phyloP scores from a whole-genome alignment of 2,329 filamentous ascomycete species.

The Aulographum hederae region DNA sequence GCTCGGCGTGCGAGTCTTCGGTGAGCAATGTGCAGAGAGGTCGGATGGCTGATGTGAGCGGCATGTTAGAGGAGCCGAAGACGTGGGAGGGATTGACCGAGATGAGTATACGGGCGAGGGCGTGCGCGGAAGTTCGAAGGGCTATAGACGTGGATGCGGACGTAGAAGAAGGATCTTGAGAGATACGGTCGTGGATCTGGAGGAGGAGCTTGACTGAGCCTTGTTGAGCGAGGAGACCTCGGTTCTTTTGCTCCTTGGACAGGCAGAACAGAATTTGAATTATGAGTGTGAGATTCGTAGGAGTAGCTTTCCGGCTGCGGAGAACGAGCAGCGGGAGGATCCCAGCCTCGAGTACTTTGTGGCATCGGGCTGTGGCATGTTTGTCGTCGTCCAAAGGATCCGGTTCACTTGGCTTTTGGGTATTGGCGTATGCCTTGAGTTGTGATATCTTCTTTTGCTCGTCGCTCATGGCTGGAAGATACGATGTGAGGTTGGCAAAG shows the following conservation, averaged over 20 bases:
- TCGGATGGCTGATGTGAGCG: slow-evolving; percentile 64
- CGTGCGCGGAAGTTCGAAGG: slow-evolving; percentile 50
- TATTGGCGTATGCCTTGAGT: slow-evolving; percentile 85
- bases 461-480: slow-evolving; percentile 59
- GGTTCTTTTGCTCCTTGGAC: slow-evolving; percentile 52
- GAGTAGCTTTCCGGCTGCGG: slow-evolving; percentile 54
- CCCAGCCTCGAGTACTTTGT: slow-evolving; percentile 59
- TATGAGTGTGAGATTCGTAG: slow-evolving; percentile 50
- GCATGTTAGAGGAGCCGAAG: slow-evolving; percentile 47
- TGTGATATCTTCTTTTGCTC: slow-evolving; percentile 86
- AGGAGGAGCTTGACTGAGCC: slow-evolving; percentile 79
- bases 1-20: slow-evolving; percentile 35
- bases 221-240: slow-evolving; percentile 75
- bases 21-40: slow-evolving; percentile 61
- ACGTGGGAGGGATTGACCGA: slow-evolving; percentile 70
- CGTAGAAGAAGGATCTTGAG: slow-evolving; percentile 19
- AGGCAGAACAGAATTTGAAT: slow-evolving; percentile 63
- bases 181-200: slow-evolving; percentile 45
- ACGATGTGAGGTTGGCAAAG: slow-evolving; percentile 67
- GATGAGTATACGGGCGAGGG: slow-evolving; percentile 70
- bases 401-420: slow-evolving; percentile 42
- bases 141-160: not conserved
- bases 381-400: slow-evolving; percentile 60
- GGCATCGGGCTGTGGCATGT: slow-evolving; percentile 59
- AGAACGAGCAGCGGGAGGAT: slow-evolving; percentile 60